Evolutionary conservation across 106 monocot species (phyloP), one percentile per base, ranked within the genome.

Genomic region (Acorus gramineus): DNA sequence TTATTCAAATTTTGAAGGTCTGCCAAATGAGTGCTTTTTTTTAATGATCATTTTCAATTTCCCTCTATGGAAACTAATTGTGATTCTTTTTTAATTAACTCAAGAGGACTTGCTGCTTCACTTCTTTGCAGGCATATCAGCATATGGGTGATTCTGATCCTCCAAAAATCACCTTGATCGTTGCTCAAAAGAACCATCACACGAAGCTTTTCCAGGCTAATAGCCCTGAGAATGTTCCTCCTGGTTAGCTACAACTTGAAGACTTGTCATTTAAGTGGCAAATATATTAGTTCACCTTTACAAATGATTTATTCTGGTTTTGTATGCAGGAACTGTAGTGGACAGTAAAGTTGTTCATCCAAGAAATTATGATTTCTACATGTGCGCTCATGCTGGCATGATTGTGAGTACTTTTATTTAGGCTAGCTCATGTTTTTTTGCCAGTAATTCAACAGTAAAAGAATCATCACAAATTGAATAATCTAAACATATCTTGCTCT

Each of bases 331-430:
- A 49, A 92, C 84, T 68, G 78, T 87, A 8, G 87, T 87, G 5
- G 87, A 92, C 47, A 78, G 73, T 11, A 67, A 57, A 49, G 67
- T 92, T 50, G 87, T 87, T 48, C 92, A 92, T 56, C 87, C 87
- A 10, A 87, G 64, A n/a, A 76, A 85, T 53, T 85, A 82, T 47
- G 87, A 92, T 58, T 92, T 92, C 77, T 92, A 66, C 71, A 87
- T 92, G 87, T 87, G 80, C 60, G 77, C 87, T 46, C 87, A 92
- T 28, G 82, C 75, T 43, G 92, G 87, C 75, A 84, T 74, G 61
- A 87, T 85, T 47, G 87, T 92, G 85, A 77, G 84, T 57, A 51
- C 51, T 47, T 1, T 3, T 48, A 45, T 46, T 2, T 60, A 43
- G n/a, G 28, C 28, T 28, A 28, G 28, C 28, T 28, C 28, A 28